Evolutionary conservation across 2,329 filamentous ascomycete species (phyloP).

Genomic region (Fusarium continuum): DNA sequence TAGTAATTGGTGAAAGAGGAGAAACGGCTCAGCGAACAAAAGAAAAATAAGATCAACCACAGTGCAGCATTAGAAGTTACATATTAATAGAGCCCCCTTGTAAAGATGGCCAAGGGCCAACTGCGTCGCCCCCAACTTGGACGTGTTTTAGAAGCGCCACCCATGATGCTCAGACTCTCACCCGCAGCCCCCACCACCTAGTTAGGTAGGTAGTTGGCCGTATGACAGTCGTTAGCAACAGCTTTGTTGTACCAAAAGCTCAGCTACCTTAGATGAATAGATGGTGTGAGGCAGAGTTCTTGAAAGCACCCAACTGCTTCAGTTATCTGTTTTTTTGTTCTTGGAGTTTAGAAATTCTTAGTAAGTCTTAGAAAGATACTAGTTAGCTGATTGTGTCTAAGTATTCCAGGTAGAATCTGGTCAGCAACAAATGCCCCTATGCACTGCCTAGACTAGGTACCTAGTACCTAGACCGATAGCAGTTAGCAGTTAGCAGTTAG

Average conservation of each 20-base stretch:
- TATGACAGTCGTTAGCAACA: slow-evolving; percentile 1
- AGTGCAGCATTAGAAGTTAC: not conserved
- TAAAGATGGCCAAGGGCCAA: not conserved
- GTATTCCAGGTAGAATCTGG: no score
- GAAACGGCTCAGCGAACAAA: not conserved
- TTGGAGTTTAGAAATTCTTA: not conserved
- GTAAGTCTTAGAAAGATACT: no score
- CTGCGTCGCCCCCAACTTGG: slow-evolving; percentile 5
- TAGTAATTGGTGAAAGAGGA: not conserved
- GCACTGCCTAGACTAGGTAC: no score
- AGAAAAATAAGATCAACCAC: not conserved
- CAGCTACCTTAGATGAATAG: not conserved
- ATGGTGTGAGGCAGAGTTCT: not conserved
- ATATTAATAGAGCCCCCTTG: slow-evolving; percentile 28
- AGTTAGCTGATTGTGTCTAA: no score
- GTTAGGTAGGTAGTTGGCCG: no score
- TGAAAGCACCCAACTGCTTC: not conserved
- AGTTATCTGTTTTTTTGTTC: no score
- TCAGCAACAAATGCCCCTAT: no score
- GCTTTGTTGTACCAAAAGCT: not conserved
- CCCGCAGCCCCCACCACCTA: slow-evolving; percentile 6
- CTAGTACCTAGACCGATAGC: no score
- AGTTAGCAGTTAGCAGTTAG: no score
- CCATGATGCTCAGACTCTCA: not conserved
- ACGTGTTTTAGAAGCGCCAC: slow-evolving; percentile 4